A percentile compares a stretch with the other conserved stretches of the same genome.
phyloP scores from a whole-genome alignment of 2,329 filamentous ascomycete genomes.

The Ceratocystis cacaofunesta region DNA sequence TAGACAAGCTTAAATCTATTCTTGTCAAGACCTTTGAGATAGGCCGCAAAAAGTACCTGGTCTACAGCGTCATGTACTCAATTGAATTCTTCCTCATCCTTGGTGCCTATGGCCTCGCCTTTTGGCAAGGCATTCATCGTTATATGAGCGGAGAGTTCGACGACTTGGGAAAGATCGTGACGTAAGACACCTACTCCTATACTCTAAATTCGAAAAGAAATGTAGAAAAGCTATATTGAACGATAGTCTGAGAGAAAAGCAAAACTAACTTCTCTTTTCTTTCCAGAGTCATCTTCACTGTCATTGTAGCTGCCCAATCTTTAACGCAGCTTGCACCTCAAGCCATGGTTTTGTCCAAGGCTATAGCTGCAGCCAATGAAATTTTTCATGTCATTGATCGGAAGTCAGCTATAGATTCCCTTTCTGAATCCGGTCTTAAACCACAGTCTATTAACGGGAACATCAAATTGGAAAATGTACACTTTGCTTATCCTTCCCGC shows the following conservation, averaged over 20 bases:
- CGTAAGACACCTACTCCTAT: constrained; percentile 23
- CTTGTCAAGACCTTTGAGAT: constrained; percentile 28
- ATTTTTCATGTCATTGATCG: constrained; percentile 35
- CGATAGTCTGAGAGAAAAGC: neutral
- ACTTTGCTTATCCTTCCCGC: constrained; percentile 43
- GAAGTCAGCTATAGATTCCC: constrained; percentile 30
- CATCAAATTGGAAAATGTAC: constrained; percentile 34
- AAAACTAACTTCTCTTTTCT: neutral
- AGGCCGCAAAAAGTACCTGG: constrained; percentile 30
- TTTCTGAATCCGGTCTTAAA: constrained; percentile 26
- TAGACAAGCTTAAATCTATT: constrained; percentile 28
- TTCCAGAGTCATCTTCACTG: constrained; percentile 32
- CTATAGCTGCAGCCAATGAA: constrained; percentile 32
- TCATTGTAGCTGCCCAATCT: constrained; percentile 32
- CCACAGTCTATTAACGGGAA: constrained; percentile 24
- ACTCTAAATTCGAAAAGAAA: neutral
- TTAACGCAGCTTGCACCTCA: constrained; percentile 35
- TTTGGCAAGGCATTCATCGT: constrained; percentile 38
- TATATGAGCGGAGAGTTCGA: constrained; percentile 30
- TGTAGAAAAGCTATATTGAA: neutral
- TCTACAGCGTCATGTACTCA: constrained; percentile 31
- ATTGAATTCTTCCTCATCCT: constrained; percentile 35
- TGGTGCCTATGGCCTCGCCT: constrained; percentile 33
- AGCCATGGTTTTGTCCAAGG: constrained; percentile 31
- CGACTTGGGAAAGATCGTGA: constrained; percentile 33